Conservation (phyloP, 2,329 filamentous ascomycete species). For the Neofusicoccum laricinum region DNA sequence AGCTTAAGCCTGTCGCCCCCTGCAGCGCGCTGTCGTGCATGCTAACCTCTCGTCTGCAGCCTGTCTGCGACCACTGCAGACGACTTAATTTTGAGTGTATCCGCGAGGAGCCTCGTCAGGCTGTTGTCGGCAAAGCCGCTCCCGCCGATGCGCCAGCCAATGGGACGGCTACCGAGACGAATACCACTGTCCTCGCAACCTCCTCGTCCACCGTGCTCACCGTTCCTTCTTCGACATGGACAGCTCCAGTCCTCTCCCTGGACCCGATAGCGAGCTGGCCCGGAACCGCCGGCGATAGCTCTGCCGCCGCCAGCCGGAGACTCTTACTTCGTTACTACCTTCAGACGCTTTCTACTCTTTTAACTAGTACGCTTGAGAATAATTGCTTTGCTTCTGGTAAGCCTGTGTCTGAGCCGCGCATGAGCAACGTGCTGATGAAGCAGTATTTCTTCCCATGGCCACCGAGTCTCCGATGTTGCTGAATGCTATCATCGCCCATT, state of each 20-base stretch:
- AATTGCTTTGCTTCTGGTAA: conserved; percentile 17
- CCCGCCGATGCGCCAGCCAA: neutral
- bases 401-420: neutral
- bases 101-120: conserved; percentile 12
- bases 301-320: conserved; percentile 4
- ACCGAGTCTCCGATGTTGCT: conserved; percentile 16
- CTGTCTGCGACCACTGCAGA: conserved; percentile 15
- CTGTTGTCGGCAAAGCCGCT: neutral
- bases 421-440: neutral
- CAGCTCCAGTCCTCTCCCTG: conserved; percentile 11
- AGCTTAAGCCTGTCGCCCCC: neutral
- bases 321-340: conserved; percentile 14
- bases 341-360: conserved; percentile 15
- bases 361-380: conserved; percentile 15
- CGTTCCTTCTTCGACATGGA: conserved; percentile 10
- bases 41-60: neutral
- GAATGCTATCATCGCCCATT: conserved; percentile 17
- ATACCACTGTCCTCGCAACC: conserved; percentile 11
- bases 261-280: conserved; percentile 12
- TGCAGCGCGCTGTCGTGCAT: neutral
- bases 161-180: neutral
- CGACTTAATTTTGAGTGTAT: conserved; percentile 16
- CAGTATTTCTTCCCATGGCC: conserved; percentile 17
- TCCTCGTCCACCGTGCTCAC: conserved; percentile 12
- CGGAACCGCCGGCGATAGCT: neutral